Conservation (phyloP, 495 filamentous ascomycete species). For the Lentithecium fluviatile region DNA sequence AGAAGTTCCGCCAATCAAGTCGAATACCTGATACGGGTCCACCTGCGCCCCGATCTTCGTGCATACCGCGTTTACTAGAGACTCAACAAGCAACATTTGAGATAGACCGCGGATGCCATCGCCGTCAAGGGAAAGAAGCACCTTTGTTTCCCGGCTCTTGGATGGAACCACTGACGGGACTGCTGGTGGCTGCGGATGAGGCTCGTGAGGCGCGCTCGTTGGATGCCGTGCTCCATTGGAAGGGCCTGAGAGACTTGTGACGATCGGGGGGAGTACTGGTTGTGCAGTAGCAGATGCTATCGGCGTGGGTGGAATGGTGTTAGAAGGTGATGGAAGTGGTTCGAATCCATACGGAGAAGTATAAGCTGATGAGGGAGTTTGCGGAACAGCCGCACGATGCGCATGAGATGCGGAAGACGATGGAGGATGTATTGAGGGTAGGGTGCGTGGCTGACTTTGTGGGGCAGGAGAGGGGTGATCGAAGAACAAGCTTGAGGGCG, state of each 20-base stretch:
- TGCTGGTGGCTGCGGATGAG: conserved; percentile 1
- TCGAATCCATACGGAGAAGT: not conserved
- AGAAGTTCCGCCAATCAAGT: conserved; percentile 89
- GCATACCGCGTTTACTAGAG: conserved; percentile 29
- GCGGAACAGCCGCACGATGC: not conserved
- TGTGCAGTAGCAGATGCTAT: not conserved
- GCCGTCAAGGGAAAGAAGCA: conserved; percentile 25
- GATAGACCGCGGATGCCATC: conserved; percentile 31
- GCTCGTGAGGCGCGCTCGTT: not conserved
- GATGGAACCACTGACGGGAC: not conserved
- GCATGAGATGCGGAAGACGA: not conserved
- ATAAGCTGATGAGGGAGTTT: not conserved
- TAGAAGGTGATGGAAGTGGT: not conserved
- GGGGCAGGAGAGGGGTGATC: not conserved
- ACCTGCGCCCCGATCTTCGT: conserved; percentile 6
- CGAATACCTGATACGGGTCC: conserved; percentile 96
- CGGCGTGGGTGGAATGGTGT: not conserved
- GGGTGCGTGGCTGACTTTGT: not conserved
- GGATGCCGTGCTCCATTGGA: not conserved
- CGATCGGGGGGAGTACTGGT: not conserved
- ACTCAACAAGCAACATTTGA: conserved; percentile 22
- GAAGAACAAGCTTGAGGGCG: not conserved
- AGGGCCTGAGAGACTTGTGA: too few relatives aligned
- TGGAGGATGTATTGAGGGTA: not conserved
- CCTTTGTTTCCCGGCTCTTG: conserved; percentile 16